Percentiles rank a stretch among this genome's conserved stretches.
Evolutionary conservation across 768 basidiomycete species (phyloP).

Genomic region (Suillus luteus): DNA sequence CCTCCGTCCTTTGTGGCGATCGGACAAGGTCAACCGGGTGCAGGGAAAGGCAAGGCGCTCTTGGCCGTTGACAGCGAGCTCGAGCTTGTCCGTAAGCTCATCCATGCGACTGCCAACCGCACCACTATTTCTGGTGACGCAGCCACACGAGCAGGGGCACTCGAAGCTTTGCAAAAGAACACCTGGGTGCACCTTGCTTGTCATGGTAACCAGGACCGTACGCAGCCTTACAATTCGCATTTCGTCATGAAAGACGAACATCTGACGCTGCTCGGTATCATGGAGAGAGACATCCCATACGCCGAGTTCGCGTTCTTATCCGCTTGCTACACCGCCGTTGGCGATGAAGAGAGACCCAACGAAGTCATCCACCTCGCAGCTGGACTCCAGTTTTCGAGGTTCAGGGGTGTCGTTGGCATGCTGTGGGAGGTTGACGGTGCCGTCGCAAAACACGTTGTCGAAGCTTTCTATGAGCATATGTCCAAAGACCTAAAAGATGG

Average conservation of each 20-base stretch:
- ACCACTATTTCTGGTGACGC: too few species aligned
- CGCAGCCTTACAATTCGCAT: constrained; percentile 17
- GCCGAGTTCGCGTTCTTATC: constrained; percentile 19
- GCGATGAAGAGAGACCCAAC: constrained; percentile 17
- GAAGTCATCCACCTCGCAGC: constrained; percentile 28
- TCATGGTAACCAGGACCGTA: not conserved
- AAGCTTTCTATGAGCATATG: constrained; percentile 4
- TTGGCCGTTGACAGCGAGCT: too few species aligned
- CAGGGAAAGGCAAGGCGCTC: too few species aligned
- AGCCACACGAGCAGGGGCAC: too few species aligned
- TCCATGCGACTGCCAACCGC: too few species aligned
- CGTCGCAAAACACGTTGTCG: not conserved
- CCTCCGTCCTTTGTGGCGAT: too few species aligned
- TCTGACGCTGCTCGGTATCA: constrained; percentile 10
- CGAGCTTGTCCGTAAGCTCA: too few species aligned
- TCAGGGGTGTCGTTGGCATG: too few species aligned
- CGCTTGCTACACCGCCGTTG: constrained; percentile 21
- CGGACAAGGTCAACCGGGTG: too few species aligned
- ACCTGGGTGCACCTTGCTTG: too few species aligned
- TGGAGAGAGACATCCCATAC: not conserved
- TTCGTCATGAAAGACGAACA: constrained; percentile 3
- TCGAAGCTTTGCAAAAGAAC: too few species aligned
- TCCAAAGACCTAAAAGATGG: too few species aligned
- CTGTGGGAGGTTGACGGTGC: constrained; percentile 13
- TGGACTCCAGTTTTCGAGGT: constrained; percentile 19